Evolutionary conservation across 768 basidiomycete genomes (phyloP).

Genomic region (Amanita inopinata): DNA sequence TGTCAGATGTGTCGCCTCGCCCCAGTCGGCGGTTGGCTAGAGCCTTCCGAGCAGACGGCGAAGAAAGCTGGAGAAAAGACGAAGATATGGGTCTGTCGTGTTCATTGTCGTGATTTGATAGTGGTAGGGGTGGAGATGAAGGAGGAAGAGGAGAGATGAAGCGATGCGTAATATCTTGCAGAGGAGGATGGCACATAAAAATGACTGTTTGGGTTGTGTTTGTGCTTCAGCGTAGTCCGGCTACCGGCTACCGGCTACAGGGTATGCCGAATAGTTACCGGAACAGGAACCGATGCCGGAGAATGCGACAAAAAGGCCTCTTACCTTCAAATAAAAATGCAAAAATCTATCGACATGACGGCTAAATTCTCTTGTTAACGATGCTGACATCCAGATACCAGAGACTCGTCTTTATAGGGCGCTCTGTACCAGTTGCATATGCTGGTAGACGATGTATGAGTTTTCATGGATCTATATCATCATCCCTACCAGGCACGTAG

Average conservation of each 20-base stretch:
- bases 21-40: background rate
- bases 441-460: constrained; percentile 15
- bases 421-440: constrained; percentile 21
- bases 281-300: background rate
- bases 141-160: constrained; percentile 11
- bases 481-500: constrained; percentile 2
- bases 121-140: constrained; percentile 4
- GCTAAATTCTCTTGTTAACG: too few relatives aligned
- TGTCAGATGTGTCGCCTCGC: background rate
- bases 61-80: background rate
- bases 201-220: constrained; percentile 3
- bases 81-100: constrained; percentile 9
- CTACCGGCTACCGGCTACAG: background rate
- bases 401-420: constrained; percentile 17
- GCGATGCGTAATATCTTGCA: constrained; percentile 14
- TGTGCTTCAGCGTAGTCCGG: constrained; percentile 6
- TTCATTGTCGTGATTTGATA: constrained; percentile 8
- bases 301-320: too few relatives aligned
- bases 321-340: too few relatives aligned
- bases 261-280: background rate
- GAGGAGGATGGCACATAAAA: too few relatives aligned
- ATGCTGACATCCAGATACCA: too few relatives aligned
- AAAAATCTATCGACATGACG: too few relatives aligned
- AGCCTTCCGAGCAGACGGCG: background rate
- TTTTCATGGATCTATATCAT: background rate